These are phyloP conservation scores for Trypanosomatidae sp. DNA, from an alignment of 208 protist genomes.

Conservation along the genomic window DNA sequence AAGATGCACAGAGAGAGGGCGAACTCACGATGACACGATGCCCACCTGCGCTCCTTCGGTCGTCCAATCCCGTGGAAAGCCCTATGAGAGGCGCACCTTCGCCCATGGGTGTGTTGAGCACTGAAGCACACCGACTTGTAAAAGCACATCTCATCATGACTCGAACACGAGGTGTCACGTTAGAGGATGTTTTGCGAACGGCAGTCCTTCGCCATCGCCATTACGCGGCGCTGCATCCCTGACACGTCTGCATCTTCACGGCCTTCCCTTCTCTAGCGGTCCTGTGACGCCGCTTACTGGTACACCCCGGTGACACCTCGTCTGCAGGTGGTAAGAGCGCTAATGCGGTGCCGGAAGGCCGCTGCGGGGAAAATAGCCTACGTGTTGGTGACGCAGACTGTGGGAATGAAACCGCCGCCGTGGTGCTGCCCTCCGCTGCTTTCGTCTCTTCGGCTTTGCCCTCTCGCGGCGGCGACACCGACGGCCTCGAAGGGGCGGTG, in stretches of 20 bases:
- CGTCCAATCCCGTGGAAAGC: no score
- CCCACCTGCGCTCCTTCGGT: not conserved
- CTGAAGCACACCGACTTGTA: not conserved
- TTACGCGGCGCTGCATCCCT: conserved; percentile 18
- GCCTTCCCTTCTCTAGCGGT: not conserved
- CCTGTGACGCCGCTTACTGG: not conserved
- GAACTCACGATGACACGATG: not conserved
- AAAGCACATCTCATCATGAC: not conserved
- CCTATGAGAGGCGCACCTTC: not conserved
- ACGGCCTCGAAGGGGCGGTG: not conserved
- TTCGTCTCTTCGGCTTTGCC: not conserved
- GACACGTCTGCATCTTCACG: conserved; percentile 20
- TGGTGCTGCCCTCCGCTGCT: no score
- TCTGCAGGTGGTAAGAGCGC: not conserved
- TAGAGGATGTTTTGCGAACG: no score
- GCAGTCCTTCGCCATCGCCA: no score
- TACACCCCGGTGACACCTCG: not conserved
- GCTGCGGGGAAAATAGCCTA: not conserved
- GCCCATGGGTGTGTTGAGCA: not conserved
- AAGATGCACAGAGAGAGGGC: not conserved
- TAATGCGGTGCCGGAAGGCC: not conserved
- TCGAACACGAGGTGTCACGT: no score
- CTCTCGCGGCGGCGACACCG: not conserved
- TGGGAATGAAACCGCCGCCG: not conserved
- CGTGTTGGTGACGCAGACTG: not conserved